Conservation (phyloP, 306 rosid species). For the Quercus dentata region DNA sequence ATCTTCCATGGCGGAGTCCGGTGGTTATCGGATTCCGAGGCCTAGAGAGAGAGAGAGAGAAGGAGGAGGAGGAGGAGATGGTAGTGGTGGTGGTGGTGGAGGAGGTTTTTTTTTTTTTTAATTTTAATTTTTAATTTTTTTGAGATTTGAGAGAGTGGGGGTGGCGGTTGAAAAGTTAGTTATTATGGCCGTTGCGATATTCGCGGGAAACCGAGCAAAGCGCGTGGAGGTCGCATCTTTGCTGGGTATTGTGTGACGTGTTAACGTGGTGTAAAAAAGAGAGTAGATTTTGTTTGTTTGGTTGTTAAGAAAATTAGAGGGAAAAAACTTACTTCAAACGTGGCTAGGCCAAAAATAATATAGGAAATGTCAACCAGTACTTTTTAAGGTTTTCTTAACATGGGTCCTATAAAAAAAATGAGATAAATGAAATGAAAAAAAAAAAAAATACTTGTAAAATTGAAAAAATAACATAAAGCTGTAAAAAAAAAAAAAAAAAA, state of each 20-base stretch:
- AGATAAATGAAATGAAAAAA: too few relatives aligned
- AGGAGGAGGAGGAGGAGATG: background rate
- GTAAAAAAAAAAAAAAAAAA: too few relatives aligned
- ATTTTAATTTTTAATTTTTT: too few relatives aligned
- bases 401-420: too few relatives aligned
- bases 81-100: background rate
- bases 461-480: too few relatives aligned
- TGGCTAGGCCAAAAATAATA: too few relatives aligned
- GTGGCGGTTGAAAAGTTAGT: background rate
- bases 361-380: too few relatives aligned
- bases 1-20: constrained; percentile 98
- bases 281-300: background rate
- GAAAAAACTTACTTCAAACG: too few relatives aligned
- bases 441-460: too few relatives aligned
- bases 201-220: constrained; percentile 41
- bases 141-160: too few relatives aligned
- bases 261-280: background rate
- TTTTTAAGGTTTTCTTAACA: too few relatives aligned
- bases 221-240: constrained; percentile 16
- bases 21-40: constrained; percentile 64
- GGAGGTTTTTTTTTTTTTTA: too few relatives aligned
- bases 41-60: background rate
- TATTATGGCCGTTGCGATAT: constrained; percentile 35
- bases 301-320: background rate
- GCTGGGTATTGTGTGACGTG: background rate